These are phyloP conservation scores for Xeromyces bisporus DNA, from an alignment of 495 filamentous ascomycete species.

Conservation along the genomic window DNA sequence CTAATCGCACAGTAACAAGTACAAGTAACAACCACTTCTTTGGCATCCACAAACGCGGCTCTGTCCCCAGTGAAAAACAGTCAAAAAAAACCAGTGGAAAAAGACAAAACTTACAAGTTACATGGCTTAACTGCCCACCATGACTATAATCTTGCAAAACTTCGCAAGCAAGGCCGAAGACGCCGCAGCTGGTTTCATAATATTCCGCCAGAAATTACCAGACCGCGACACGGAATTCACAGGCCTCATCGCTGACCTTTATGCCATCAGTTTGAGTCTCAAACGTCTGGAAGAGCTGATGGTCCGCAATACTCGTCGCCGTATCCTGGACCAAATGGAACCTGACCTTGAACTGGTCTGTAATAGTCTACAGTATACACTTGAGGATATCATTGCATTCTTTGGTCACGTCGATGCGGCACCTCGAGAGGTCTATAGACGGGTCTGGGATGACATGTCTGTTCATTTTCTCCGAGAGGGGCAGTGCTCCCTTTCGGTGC, in stretches of 20 bases:
- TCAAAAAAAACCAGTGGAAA: no score
- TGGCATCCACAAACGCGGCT: no score
- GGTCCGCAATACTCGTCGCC: conserved; percentile 15
- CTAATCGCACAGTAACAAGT: no score
- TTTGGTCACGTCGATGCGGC: conserved; percentile 28
- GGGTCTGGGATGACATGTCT: conserved; percentile 36
- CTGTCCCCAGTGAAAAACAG: no score
- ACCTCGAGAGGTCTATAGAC: conserved; percentile 24
- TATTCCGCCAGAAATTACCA: conserved; percentile 35
- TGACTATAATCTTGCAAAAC: conserved; percentile 34
- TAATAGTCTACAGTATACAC: conserved; percentile 33
- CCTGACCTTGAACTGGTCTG: conserved; percentile 29
- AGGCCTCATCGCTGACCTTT: conserved; percentile 35
- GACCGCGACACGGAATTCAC: conserved; percentile 38
- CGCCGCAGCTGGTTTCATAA: conserved; percentile 33
- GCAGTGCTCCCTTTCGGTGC: conserved; percentile 27
- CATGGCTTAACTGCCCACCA: conserved; percentile 5
- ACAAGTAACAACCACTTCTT: no score
- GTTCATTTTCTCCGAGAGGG: conserved; percentile 34
- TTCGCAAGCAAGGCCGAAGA: conserved; percentile 36
- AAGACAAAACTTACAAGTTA: no score
- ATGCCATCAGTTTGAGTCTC: conserved; percentile 33
- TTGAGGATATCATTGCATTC: conserved; percentile 34
- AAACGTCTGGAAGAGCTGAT: conserved; percentile 26
- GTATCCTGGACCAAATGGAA: conserved; percentile 18